These are phyloP conservation scores for Pyrus pyrifolia DNA, from an alignment of 306 rosid species.

Conservation along the genomic window DNA sequence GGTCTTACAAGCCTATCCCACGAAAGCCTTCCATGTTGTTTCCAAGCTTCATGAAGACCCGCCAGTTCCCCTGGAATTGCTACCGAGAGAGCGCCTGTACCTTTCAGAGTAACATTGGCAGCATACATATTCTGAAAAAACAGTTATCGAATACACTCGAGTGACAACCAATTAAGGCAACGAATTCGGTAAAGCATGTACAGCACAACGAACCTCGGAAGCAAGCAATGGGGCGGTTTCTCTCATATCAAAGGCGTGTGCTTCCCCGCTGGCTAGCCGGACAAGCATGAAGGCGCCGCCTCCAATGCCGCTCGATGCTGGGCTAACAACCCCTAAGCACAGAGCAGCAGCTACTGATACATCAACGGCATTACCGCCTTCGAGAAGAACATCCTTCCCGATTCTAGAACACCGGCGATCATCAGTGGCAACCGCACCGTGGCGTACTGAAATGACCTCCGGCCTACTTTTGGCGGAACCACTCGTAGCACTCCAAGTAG, in stretches of 20 bases:
- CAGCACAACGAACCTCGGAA: constrained; percentile 33
- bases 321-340: constrained; percentile 83
- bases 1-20: constrained; percentile 76
- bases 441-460: constrained; percentile 37
- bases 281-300: constrained; percentile 85
- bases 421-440: constrained; percentile 79
- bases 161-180: too few species aligned
- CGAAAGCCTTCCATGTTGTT: constrained; percentile 65
- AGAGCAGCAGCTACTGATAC: constrained; percentile 73
- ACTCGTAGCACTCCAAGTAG: constrained; percentile 11
- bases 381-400: constrained; percentile 46
- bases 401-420: constrained; percentile 67
- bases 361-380: constrained; percentile 82
- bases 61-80: constrained; percentile 78
- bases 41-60: constrained; percentile 70
- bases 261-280: constrained; percentile 36
- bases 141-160: too few species aligned
- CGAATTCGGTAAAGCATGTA: too few species aligned
- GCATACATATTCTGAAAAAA: constrained; percentile 63
- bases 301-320: constrained; percentile 91
- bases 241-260: constrained; percentile 73
- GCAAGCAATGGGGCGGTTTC: constrained; percentile 80
- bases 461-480: constrained; percentile 18
- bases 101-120: constrained; percentile 45
- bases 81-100: constrained; percentile 52